Evolutionary conservation across 2,329 filamentous ascomycete genomes (phyloP), one percentile per base, ranked within the genome.

Genomic region (Aspergillus uvarum): DNA sequence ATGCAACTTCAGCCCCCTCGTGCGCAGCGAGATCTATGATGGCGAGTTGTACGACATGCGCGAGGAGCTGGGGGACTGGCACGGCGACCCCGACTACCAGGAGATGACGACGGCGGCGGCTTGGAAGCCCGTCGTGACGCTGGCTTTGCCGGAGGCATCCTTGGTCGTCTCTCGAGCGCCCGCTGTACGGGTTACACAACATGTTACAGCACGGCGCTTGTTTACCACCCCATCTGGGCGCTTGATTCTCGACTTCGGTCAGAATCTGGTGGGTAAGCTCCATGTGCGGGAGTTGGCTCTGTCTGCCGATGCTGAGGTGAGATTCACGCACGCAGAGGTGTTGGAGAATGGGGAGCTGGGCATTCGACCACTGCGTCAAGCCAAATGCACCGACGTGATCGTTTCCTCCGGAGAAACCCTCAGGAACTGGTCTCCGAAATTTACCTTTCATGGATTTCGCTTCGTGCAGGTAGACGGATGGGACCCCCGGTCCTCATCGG

Each of bases 201-300:
- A 67, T 47, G 32, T 73, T 24, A 65, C 64, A 29, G 70, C 75
- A 0, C 55, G 59, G 4, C 54, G 67, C 0, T 69, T 76, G 7
- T 69, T 76, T 32, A 64, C 50, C 2, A 75, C 75, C 0, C 70
- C 74, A 0, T 77, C 78, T 0, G 81, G 81, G 3, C 83, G 82
- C 64, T 79, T 74, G 0, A 71, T 85, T 1, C 60, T 86, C 26
- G 83, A 87, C 58, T 86, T 86, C 68, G 83, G 83, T 1, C 83
- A 87, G 66, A 86, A 86, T 64, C 70, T 86, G 0, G 83, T 85
- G 0, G 84, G 84, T 2, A 77, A 76, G 66, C 56, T 85, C 1
- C 71, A 71, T 0, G 63, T 85, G 10, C 74, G 58, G 67, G 64
- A 31, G 63, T 8, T 59, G 32, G 4, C 58, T 76, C 65, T 82